Conservation (phyloP, 2,329 filamentous ascomycete genomes). For the Bimuria novae-zelandiae region DNA sequence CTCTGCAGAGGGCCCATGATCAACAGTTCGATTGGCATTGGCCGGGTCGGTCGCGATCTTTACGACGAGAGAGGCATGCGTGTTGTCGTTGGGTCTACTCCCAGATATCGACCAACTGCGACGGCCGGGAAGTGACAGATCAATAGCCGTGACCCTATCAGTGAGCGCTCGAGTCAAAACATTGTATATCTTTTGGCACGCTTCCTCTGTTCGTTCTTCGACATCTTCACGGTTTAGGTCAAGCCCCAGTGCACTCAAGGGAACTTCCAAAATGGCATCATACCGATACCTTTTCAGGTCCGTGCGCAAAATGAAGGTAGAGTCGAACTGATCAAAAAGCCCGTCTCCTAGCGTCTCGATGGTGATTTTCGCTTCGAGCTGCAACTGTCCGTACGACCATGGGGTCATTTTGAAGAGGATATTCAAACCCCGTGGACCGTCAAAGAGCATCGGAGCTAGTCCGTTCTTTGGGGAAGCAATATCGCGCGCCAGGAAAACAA, state of each 20-base stretch:
- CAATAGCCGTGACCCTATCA: constrained; percentile 72
- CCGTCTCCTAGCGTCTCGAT: constrained; percentile 75
- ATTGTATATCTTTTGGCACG: constrained; percentile 64
- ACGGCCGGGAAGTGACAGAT: constrained; percentile 36
- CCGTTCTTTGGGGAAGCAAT: constrained; percentile 47
- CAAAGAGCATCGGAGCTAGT: constrained; percentile 73
- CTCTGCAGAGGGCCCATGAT: constrained; percentile 86
- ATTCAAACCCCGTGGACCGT: constrained; percentile 75
- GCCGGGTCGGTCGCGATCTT: constrained; percentile 74
- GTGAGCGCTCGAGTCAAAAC: constrained; percentile 73
- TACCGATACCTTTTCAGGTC: constrained; percentile 58
- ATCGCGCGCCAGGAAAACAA: constrained; percentile 53
- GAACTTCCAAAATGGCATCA: constrained; percentile 57
- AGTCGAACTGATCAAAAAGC: constrained; percentile 77
- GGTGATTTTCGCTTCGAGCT: constrained; percentile 74
- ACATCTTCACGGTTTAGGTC: constrained; percentile 29
- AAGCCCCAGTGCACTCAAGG: constrained; percentile 37
- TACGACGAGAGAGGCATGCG: constrained; percentile 57
- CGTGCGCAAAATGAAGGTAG: constrained; percentile 73
- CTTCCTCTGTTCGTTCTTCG: constrained; percentile 37
- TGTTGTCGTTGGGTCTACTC: constrained; percentile 25
- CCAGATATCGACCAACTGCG: constrained; percentile 44
- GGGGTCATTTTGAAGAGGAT: constrained; percentile 86
- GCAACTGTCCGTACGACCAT: constrained; percentile 78
- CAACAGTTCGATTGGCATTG: constrained; percentile 75